Base-by-base conservation (phyloP, 495 filamentous ascomycete genomes). In the Neurospora sp. region DNA sequence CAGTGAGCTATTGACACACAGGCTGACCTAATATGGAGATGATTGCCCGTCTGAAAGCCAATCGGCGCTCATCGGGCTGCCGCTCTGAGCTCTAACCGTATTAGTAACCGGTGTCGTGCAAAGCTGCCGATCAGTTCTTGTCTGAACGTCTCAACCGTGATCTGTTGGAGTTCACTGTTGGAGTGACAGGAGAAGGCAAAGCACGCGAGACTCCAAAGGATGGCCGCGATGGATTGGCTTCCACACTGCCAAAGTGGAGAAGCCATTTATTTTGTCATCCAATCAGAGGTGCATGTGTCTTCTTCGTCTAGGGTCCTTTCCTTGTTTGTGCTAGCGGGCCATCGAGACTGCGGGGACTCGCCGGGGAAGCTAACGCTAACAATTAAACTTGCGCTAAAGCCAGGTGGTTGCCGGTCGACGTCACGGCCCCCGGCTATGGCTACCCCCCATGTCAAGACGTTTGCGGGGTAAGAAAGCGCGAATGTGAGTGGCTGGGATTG, bases 391-490 rank as follows among this genome's bases (percentile, higher is more conserved):
- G 54, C 54, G 27, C 54, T 66, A 66, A 72, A 44, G 75, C 27
- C 10, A 35, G 72, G 73, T 35, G 66, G 71, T 23, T 39, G 39
- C 69, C 42, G 38, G n/a, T 73, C 77, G 76, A 79, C 77, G 77
- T 79, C 77, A 79, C 71, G 71, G 76, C 54, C 38, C 76, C 77
- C 77, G 70, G 38, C n/a, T 69, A 42, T 16, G 44, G 48, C 70
- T 71, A 71, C 23, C 39, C 62, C 48, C 73, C 72, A 35, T 72
- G 75, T 76, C 69, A 69, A 74, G 72, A 69, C 62, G 72, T 75
- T 75, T 77, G 77, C 77, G 77, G 77, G 77, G 77, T 79, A 79
- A 71, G 31, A 37, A 66, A 37, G 27, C 54, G 23, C 54, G 54
- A 35, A 66, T 66, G 27, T 66, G 54, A 66, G 54, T 66, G 54